Conservation (phyloP, 768 basidiomycete species). For the Dentipellis fragilis region DNA sequence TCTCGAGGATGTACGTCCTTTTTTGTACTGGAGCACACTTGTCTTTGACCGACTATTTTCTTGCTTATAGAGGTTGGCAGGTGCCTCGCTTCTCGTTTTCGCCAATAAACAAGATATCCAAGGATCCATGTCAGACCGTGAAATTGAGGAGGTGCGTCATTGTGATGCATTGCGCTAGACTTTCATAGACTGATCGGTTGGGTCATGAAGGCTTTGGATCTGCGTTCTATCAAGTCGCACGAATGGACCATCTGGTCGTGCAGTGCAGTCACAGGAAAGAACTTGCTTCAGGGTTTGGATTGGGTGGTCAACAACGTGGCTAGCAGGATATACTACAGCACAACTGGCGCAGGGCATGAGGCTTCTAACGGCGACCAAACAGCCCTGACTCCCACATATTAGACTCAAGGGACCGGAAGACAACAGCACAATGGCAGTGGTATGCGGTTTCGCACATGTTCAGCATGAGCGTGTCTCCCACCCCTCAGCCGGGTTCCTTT, state of each 20-base stretch:
- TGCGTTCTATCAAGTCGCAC: constrained; percentile 76
- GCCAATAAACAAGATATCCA: constrained; percentile 97
- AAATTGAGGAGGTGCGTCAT: constrained; percentile 63
- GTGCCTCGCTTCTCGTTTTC: constrained; percentile 92
- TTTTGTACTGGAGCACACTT: neutral
- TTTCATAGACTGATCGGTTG: neutral
- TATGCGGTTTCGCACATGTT: too few species aligned
- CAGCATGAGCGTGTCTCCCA: too few species aligned
- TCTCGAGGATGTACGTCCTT: constrained; percentile 69
- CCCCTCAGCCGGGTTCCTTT: too few species aligned
- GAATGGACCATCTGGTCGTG: constrained; percentile 86
- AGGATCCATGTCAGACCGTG: constrained; percentile 71
- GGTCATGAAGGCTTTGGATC: constrained; percentile 57
- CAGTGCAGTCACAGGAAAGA: constrained; percentile 84
- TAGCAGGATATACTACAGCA: constrained; percentile 75
- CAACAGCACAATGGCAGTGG: too few species aligned
- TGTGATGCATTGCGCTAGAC: constrained; percentile 10
- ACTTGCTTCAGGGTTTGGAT: constrained; percentile 76
- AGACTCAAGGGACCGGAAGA: too few species aligned
- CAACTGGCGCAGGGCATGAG: constrained; percentile 12
- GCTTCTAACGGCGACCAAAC: too few species aligned
- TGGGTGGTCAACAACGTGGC: constrained; percentile 92
- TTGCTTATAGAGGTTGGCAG: constrained; percentile 67
- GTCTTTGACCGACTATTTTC: neutral
- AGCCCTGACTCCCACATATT: too few species aligned